phyloP scores from a whole-genome alignment of 257 asterid species.

The Marsdenia floribunda region DNA sequence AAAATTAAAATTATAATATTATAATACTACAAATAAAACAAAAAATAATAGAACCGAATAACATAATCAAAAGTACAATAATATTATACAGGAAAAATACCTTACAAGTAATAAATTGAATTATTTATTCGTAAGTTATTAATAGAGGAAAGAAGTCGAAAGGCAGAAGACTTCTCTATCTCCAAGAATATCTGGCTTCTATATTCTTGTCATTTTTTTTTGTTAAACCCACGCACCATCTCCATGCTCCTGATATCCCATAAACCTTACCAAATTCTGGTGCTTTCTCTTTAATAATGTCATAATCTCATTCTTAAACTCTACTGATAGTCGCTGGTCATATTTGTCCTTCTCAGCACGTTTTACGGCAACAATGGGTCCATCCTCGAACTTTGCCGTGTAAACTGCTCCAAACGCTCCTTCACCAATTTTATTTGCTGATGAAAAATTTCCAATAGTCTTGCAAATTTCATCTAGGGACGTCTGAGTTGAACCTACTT shows the following conservation, averaged over 20 bases:
- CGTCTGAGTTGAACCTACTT: conserved; percentile 18
- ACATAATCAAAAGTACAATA: too few relatives aligned
- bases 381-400: conserved; percentile 42
- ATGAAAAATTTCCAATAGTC: conserved; percentile 51
- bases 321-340: conserved; percentile 34
- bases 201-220: too few relatives aligned
- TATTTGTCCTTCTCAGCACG: conserved; percentile 47
- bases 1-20: too few relatives aligned
- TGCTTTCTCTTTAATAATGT: conserved; percentile 62
- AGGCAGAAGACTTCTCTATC: too few relatives aligned
- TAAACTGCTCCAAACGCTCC: conserved; percentile 63
- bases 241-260: conserved; percentile 53
- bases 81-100: too few relatives aligned
- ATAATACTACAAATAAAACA: too few relatives aligned
- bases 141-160: too few relatives aligned
- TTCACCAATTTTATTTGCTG: conserved; percentile 47
- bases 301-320: conserved; percentile 55
- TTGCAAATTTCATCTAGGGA: conserved; percentile 40
- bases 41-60: too few relatives aligned
- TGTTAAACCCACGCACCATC: too few relatives aligned
- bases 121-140: too few relatives aligned
- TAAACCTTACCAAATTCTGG: conserved; percentile 51
- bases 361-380: conserved; percentile 48
- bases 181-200: too few relatives aligned
- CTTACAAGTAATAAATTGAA: too few relatives aligned